Conservation (phyloP, 176 grass and related monocot species). For the Echinochloa phyllopogon region DNA sequence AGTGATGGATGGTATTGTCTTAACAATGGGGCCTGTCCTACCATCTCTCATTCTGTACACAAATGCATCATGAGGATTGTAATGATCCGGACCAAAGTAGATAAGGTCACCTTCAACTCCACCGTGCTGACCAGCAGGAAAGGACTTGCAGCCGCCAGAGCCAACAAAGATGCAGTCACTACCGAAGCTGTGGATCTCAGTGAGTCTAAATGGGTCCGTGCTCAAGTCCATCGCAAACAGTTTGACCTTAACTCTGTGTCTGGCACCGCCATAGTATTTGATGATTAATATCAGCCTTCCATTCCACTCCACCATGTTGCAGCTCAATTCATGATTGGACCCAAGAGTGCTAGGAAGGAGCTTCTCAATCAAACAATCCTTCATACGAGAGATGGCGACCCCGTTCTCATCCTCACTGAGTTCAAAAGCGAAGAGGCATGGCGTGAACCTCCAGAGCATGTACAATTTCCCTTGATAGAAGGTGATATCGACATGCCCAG, state of each 20-base stretch:
- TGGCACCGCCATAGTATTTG: conserved; percentile 1
- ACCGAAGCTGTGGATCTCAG: conserved; percentile 20
- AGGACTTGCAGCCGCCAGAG: conserved; percentile 23
- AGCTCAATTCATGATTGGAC: background rate
- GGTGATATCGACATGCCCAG: background rate
- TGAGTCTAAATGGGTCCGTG: conserved; percentile 12
- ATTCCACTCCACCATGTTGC: conserved; percentile 34
- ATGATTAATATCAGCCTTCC: conserved; percentile 23
- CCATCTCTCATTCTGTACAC: conserved; percentile 1
- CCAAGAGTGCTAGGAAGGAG: background rate
- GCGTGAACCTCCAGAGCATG: background rate
- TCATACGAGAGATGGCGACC: conserved; percentile 1
- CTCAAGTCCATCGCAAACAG: conserved; percentile 28
- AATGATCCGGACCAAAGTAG: background rate
- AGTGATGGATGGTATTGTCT: background rate
- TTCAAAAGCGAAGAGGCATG: background rate
- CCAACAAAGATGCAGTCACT: conserved; percentile 23
- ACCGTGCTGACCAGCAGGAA: conserved; percentile 18
- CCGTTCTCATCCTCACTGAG: background rate
- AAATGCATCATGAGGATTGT: background rate
- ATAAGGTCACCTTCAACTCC: conserved; percentile 10
- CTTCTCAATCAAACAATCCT: background rate
- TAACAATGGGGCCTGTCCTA: background rate
- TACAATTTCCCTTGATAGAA: conserved; percentile 34
- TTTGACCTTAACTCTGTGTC: background rate